These are phyloP conservation scores for Pelargonium fulgidum DNA, from an alignment of 441 rosid species.

Conservation along the genomic window DNA sequence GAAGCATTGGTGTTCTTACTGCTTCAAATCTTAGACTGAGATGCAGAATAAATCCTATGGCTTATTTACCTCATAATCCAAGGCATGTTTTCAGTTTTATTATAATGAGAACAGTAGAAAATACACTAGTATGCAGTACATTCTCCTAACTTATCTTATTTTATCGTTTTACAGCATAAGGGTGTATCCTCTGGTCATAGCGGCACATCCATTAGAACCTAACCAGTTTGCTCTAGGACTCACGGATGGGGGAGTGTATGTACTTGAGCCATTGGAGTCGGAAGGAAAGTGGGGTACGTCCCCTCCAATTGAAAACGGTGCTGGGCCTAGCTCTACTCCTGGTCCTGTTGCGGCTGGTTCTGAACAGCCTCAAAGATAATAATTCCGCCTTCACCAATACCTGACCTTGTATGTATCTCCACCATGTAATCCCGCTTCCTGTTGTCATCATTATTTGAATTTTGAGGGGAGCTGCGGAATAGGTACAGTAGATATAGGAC, in stretches of 20 bases:
- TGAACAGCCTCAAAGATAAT: conserved; percentile 53
- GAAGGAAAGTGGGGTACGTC: conserved; percentile 78
- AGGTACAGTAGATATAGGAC: conserved; percentile 21
- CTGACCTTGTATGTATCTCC: conserved; percentile 15
- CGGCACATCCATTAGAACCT: conserved; percentile 70
- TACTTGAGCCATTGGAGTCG: conserved; percentile 60
- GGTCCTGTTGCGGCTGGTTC: conserved; percentile 41
- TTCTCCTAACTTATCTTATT: conserved; percentile 6
- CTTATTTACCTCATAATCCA: conserved; percentile 60
- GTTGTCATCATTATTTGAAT: conserved; percentile 25
- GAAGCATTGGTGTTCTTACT: conserved; percentile 55
- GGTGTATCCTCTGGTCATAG: conserved; percentile 69
- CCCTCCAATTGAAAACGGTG: conserved; percentile 54
- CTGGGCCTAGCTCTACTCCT: conserved; percentile 40
- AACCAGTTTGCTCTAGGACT: conserved; percentile 77
- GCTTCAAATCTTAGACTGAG: conserved; percentile 52
- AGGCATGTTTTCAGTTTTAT: conserved; percentile 27
- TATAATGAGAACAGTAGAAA: not conserved
- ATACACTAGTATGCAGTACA: too few relatives aligned
- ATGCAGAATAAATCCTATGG: conserved; percentile 61
- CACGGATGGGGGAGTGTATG: conserved; percentile 62
- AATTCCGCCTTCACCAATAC: conserved; percentile 7
- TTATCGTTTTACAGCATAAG: conserved; percentile 42
- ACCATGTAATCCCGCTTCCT: conserved; percentile 29
- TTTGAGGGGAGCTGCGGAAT: conserved; percentile 33